These are phyloP conservation scores for Beauveria pseudobassiana DNA, from an alignment of 2,329 filamentous ascomycete species.

Conservation along the genomic window DNA sequence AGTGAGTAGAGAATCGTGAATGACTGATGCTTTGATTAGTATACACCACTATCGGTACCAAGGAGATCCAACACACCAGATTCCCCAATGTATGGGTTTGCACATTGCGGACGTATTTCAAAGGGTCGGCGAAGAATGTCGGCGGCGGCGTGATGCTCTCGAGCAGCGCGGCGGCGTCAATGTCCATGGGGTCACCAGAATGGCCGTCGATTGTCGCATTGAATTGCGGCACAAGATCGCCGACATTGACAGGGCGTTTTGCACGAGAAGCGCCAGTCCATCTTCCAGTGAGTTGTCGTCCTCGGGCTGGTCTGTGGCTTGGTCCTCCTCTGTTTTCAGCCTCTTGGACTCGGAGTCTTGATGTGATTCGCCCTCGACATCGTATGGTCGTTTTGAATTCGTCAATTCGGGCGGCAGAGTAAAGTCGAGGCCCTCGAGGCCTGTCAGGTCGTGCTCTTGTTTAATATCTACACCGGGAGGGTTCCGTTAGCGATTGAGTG, in stretches of 20 bases:
- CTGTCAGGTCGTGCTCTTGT: constrained; percentile 26
- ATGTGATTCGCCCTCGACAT: constrained; percentile 20
- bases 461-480: constrained; percentile 26
- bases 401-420: constrained; percentile 26
- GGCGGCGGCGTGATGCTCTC: constrained; percentile 23
- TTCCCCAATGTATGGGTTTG: constrained; percentile 33
- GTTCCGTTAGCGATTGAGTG: constrained; percentile 19
- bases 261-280: constrained; percentile 30
- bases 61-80: constrained; percentile 25
- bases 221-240: constrained; percentile 29
- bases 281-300: constrained; percentile 24
- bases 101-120: constrained; percentile 29
- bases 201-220: constrained; percentile 20
- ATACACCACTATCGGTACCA: not conserved
- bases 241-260: constrained; percentile 34
- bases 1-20: constrained; percentile 15
- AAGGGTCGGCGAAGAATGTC: constrained; percentile 28
- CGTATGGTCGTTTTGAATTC: constrained; percentile 29
- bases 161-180: constrained; percentile 23
- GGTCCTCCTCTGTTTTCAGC: not conserved
- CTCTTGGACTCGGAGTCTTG: constrained; percentile 17
- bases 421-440: constrained; percentile 28
- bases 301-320: not conserved
- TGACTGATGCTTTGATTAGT: not conserved
- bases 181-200: constrained; percentile 23